Percentiles rank a stretch among this genome's conserved stretches.
phyloP scores from a whole-genome alignment of 2,329 filamentous ascomycete species.

The Ophiostoma angusticollis region DNA sequence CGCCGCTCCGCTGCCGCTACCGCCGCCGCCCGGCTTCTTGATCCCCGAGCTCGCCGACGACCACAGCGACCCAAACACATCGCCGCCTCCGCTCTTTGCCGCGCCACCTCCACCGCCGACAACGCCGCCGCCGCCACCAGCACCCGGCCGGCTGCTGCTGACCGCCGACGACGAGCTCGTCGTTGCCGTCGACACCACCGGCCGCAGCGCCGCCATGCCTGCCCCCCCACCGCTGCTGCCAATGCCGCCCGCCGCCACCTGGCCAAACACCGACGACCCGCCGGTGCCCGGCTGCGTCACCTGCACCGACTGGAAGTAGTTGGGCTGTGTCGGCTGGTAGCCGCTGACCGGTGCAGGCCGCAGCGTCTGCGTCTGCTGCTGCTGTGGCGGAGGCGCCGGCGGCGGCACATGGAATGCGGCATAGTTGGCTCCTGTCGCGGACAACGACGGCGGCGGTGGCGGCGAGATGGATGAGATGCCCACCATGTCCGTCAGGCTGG shows the following conservation, averaged over 20 bases:
- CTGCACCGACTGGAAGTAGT: conserved; percentile 85
- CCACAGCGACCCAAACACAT: conserved; percentile 86
- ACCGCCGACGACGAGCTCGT: not conserved
- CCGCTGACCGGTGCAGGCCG: conserved; percentile 36
- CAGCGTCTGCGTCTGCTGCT: conserved; percentile 29
- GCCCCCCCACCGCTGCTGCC: conserved; percentile 6
- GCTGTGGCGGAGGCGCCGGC: conserved; percentile 22
- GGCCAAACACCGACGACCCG: conserved; percentile 13
- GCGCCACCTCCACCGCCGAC: too few relatives aligned
- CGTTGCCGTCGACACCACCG: conserved; percentile 4
- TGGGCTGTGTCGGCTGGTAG: conserved; percentile 70
- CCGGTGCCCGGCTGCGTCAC: conserved; percentile 8
- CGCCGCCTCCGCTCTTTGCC: conserved; percentile 67
- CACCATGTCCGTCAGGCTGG: conserved; percentile 67
- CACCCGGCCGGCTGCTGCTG: conserved; percentile 25
- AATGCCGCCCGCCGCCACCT: conserved; percentile 16
- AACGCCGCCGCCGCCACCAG: conserved; percentile 44
- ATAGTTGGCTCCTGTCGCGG: conserved; percentile 47
- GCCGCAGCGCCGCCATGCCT: conserved; percentile 18
- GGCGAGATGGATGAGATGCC: conserved; percentile 73
- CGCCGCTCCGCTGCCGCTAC: conserved; percentile 54
- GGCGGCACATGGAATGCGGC: conserved; percentile 46
- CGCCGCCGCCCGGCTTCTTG: conserved; percentile 55
- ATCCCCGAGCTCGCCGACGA: conserved; percentile 59
- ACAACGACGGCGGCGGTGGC: conserved; percentile 43